Evolutionary conservation across 371 early-diverging fungal genomes (phyloP).

Genomic region (Rhizomucor miehei): DNA sequence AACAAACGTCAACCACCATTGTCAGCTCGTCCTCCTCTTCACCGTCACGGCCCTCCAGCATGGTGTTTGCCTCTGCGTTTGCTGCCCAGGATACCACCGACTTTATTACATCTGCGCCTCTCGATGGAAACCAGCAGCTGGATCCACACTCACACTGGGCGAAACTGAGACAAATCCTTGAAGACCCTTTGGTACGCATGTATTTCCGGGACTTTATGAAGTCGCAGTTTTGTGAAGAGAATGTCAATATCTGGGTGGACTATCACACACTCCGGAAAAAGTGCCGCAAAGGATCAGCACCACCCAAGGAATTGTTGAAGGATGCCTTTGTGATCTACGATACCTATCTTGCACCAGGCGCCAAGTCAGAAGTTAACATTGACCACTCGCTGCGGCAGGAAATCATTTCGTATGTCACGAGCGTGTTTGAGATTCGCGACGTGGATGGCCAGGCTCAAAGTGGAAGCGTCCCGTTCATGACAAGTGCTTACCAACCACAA

Average conservation of each 20-base stretch:
- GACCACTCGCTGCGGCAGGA: slow-evolving; percentile 45
- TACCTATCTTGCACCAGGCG: slow-evolving; percentile 55
- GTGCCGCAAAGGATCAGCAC: slow-evolving; percentile 28
- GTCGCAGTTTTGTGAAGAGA: slow-evolving; percentile 61
- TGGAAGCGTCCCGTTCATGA: slow-evolving; percentile 28
- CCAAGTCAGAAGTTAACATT: slow-evolving; percentile 58
- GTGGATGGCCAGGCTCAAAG: slow-evolving; percentile 24
- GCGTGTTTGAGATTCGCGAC: slow-evolving; percentile 8
- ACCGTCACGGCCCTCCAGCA: slow-evolving; percentile 11
- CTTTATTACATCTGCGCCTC: slow-evolving; percentile 12
- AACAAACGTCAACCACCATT: too few relatives aligned
- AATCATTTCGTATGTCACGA: slow-evolving; percentile 15
- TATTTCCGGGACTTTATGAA: slow-evolving; percentile 62
- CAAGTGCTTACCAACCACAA: slow-evolving; percentile 24
- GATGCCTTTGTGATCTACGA: slow-evolving; percentile 61
- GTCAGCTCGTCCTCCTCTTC: slow-evolving; percentile 3
- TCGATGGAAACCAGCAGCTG: slow-evolving; percentile 1
- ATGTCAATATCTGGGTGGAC: slow-evolving; percentile 58
- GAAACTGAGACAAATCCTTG: slow-evolving; percentile 57
- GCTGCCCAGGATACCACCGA: not conserved
- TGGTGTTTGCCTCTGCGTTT: not conserved
- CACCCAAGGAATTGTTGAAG: slow-evolving; percentile 38
- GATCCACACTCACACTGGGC: slow-evolving; percentile 16
- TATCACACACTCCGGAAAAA: slow-evolving; percentile 35
- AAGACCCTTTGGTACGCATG: slow-evolving; percentile 50